Percentiles rank a stretch among this genome's conserved stretches.
Evolutionary conservation across 805 yeast genomes (phyloP).

Genomic region (Candida corydali): DNA sequence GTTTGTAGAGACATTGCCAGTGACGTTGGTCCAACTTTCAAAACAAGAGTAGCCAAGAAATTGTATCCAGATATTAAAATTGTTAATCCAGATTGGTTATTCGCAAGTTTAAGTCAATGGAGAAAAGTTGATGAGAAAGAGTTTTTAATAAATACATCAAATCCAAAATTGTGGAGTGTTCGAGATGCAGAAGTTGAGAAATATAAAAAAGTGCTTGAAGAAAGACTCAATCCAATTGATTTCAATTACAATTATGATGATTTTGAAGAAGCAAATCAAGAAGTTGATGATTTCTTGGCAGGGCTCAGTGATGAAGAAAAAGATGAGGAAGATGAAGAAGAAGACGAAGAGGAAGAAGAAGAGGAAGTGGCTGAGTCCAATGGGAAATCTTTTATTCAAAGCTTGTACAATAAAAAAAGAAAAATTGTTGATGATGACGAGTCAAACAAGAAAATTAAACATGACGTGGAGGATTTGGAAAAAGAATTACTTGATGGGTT

Average conservation of each 20-base stretch:
- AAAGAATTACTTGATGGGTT: slow-evolving; percentile 49
- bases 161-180: slow-evolving; percentile 41
- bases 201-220: slow-evolving; percentile 26
- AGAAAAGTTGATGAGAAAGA: slow-evolving; percentile 57
- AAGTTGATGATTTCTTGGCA: slow-evolving; percentile 47
- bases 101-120: slow-evolving; percentile 82
- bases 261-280: slow-evolving; percentile 40
- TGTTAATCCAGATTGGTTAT: slow-evolving; percentile 92
- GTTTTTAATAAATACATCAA: slow-evolving; percentile 51
- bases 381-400: slow-evolving; percentile 21
- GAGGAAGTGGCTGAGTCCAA: slow-evolving; percentile 14
- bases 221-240: slow-evolving; percentile 24
- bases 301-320: slow-evolving; percentile 38
- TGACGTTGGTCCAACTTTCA: slow-evolving; percentile 54
- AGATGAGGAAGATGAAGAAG: slow-evolving; percentile 21
- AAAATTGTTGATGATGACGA: slow-evolving; percentile 13
- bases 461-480: slow-evolving; percentile 45
- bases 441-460: slow-evolving; percentile 9
- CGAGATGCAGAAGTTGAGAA: slow-evolving; percentile 43
- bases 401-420: slow-evolving; percentile 19
- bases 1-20: slow-evolving; percentile 63
- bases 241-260: slow-evolving; percentile 23
- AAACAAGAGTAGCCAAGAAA: slow-evolving; percentile 74
- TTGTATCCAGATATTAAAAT: slow-evolving; percentile 60
- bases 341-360: slow-evolving; percentile 25